Evolutionary conservation across 768 basidiomycete species (phyloP).

Genomic region (Pleurotus citrinopileatus): DNA sequence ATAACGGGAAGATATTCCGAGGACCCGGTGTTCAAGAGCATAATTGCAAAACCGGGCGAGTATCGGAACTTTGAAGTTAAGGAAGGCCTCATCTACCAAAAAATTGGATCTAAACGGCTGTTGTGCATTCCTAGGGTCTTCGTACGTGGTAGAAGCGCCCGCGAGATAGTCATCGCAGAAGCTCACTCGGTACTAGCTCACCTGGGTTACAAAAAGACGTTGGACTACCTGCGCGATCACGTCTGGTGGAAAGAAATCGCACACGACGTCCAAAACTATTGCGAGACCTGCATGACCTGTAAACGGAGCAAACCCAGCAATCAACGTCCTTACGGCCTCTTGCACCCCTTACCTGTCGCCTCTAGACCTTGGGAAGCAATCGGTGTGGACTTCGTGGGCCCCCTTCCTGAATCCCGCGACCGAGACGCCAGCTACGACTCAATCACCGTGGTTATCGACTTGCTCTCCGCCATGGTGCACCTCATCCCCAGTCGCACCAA

Average conservation of each 20-base stretch:
- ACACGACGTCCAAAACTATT: conserved; percentile 20
- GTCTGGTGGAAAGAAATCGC: conserved; percentile 22
- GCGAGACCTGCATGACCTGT: conserved; percentile 23
- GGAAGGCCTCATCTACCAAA: conserved; percentile 15
- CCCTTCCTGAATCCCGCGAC: conserved; percentile 22
- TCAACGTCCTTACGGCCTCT: conserved; percentile 13
- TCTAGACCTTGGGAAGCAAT: conserved; percentile 22
- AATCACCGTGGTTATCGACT: no score
- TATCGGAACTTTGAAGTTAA: conserved; percentile 18
- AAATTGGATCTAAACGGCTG: not conserved
- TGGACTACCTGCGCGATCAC: conserved; percentile 22
- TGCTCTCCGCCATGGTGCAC: conserved; percentile 14
- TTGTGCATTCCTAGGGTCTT: conserved; percentile 18
- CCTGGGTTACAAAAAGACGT: conserved; percentile 27
- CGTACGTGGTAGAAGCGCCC: conserved; percentile 9
- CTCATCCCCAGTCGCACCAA: conserved; percentile 13
- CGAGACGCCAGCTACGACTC: conserved; percentile 15
- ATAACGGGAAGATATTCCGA: conserved; percentile 14
- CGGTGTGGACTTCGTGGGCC: conserved; percentile 27
- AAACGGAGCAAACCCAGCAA: conserved; percentile 13
- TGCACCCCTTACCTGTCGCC: conserved; percentile 19
- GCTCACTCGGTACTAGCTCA: conserved; percentile 23
- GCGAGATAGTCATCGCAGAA: conserved; percentile 26
- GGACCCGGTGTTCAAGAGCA: conserved; percentile 19
- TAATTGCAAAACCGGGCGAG: conserved; percentile 16